These are phyloP conservation scores for Pharnaceum exiguum DNA, from an alignment of 148 eudicot species.

Conservation along the genomic window DNA sequence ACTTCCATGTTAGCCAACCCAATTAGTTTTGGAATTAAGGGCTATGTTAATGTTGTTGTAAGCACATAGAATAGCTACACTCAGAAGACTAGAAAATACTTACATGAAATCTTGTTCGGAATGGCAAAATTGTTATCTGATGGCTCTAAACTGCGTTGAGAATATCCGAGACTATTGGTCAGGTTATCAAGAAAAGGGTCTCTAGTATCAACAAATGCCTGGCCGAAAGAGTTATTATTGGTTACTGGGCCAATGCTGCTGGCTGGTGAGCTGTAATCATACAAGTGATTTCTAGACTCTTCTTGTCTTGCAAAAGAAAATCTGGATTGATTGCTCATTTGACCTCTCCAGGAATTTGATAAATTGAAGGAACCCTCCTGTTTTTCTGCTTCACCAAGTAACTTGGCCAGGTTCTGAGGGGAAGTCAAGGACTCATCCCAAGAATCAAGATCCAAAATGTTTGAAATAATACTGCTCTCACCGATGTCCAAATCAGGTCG, in stretches of 20 bases:
- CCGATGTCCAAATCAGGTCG: conserved; percentile 43
- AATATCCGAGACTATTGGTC: conserved; percentile 43
- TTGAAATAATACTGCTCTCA: conserved; percentile 84
- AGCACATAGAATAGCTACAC: neutral
- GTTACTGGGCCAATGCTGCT: conserved; percentile 28
- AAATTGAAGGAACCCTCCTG: conserved; percentile 37
- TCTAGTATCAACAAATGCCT: conserved; percentile 36
- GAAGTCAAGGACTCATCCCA: conserved; percentile 82
- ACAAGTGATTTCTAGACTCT: conserved; percentile 33
- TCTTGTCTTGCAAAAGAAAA: conserved; percentile 97
- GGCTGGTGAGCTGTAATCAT: conserved; percentile 34
- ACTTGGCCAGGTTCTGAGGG: conserved; percentile 61
- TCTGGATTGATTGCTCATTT: conserved; percentile 77
- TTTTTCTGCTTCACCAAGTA: conserved; percentile 61
- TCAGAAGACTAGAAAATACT: conserved; percentile 14
- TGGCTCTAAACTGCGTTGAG: conserved; percentile 36
- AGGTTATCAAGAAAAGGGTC: conserved; percentile 30
- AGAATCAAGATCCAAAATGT: conserved; percentile 77
- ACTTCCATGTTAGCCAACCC: too few relatives aligned
- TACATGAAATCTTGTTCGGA: conserved; percentile 54
- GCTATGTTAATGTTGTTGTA: conserved; percentile 4
- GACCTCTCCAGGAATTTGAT: conserved; percentile 55
- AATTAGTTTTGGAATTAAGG: too few relatives aligned
- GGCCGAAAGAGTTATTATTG: conserved; percentile 31
- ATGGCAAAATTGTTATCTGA: conserved; percentile 32